Base-by-base conservation (phyloP, 2,329 filamentous ascomycete genomes). In the Fusarium sp. region DNA sequence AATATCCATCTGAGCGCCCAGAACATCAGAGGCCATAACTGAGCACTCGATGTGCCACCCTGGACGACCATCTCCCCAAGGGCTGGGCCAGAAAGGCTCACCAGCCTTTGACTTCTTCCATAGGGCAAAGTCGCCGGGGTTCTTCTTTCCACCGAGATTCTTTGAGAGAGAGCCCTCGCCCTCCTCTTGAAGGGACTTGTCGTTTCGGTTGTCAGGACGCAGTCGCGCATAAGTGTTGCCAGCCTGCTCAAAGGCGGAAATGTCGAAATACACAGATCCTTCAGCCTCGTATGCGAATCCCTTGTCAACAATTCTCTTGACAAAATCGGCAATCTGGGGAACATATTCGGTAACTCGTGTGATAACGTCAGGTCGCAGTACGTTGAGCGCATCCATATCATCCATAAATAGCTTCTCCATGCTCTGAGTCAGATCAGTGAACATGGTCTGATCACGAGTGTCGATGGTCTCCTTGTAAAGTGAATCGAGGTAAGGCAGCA, bases 11-110 rank as follows among this genome's bases (percentile, higher is more conserved):
- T 90, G 86, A 27, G 89, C 85, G 7, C 94, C 94, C 2, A 98
- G 82, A n/a, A 94, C 87, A 67, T 94, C 92, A 4, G 92, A 95
- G 1, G 94, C 94, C 95, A 98, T 97, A 17, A 94, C 94, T 2
- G 91, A 94, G 88, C 95, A 97, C 81, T 97, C 94, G 74, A 97
- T 97, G 76, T 97, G 95, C 95, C 95, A 98, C 18, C 95, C 95
- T 2, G 95, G 95, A 42, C 95, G 85, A 6, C 94, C 94, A 56
- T 89, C 85, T 6, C 95, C 94, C 94, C 95, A 98, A 5, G 89
- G 89, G 71, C 91, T 96, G 7, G 89, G 84, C 95, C 95, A 98
- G 69, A 88, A 91, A 1, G 95, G 95, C 83, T 98, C 95, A 41
- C 95, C 95, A 15, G 92, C 88, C 80, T 97, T 97, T 2, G 91